Evolutionary conservation across 1,284 basidiomycete species (phyloP).

Genomic region (Blastosporella zonata): DNA sequence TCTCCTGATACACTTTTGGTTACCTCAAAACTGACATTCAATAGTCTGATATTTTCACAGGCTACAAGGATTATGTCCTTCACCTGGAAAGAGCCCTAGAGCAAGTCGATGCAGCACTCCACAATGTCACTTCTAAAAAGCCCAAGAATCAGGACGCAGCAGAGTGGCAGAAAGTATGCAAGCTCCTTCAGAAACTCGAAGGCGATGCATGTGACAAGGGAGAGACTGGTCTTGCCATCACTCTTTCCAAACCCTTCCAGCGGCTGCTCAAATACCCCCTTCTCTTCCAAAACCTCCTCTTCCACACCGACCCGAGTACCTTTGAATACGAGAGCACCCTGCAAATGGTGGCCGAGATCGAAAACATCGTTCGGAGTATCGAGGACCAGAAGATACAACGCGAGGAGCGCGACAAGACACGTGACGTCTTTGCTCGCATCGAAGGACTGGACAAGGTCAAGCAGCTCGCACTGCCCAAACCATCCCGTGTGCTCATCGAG

Average conservation of each 20-base stretch:
- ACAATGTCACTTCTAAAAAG: constrained; percentile 64
- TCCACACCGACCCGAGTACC: constrained; percentile 94
- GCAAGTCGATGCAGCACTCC: constrained; percentile 80
- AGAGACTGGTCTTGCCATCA: constrained; percentile 91
- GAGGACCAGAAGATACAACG: constrained; percentile 97
- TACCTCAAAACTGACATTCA: constrained; percentile 4
- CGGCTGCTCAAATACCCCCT: constrained; percentile 95
- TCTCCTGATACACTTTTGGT: constrained; percentile 5
- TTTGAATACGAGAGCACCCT: constrained; percentile 96
- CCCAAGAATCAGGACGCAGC: constrained; percentile 76
- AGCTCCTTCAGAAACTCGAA: constrained; percentile 73
- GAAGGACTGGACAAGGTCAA: constrained; percentile 91
- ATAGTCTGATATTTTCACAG: constrained; percentile 88
- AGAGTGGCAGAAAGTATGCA: constrained; percentile 75
- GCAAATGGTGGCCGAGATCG: constrained; percentile 95
- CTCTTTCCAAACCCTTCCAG: constrained; percentile 95
- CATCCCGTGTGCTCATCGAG: constrained; percentile 82
- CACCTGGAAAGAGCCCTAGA: constrained; percentile 88
- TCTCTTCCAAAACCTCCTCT: constrained; percentile 96
- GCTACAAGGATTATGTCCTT: constrained; percentile 89
- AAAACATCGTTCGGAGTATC: constrained; percentile 91
- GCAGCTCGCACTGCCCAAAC: constrained; percentile 84
- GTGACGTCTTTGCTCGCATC: constrained; percentile 93
- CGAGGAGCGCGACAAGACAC: constrained; percentile 91
- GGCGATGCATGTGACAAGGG: constrained; percentile 79